Percentiles rank a stretch among this genome's conserved stretches.
Evolutionary conservation across 176 grass and related monocot genomes (phyloP).

Genomic region (Phoenix dactylifera): DNA sequence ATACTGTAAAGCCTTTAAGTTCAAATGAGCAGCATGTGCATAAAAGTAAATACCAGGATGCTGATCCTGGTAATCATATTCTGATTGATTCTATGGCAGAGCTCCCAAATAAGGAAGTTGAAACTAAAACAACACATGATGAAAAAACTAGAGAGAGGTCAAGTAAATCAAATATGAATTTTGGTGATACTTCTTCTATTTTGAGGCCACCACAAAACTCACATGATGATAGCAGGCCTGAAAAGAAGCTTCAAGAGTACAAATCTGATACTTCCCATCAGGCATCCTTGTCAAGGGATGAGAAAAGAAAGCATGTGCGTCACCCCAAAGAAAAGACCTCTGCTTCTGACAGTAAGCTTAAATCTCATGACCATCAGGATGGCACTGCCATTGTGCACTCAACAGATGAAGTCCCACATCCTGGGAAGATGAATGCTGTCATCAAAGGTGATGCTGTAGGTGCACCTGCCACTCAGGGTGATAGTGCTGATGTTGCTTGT

Average conservation of each 20-base stretch:
- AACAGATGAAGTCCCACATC: constrained; percentile 14
- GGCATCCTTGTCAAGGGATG: no score
- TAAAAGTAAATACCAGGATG: constrained; percentile 10
- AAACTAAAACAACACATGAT: constrained; percentile 21
- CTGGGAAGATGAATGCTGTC: constrained; percentile 16
- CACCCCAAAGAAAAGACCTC: constrained; percentile 9
- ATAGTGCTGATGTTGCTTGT: neutral
- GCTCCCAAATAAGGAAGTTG: constrained; percentile 10
- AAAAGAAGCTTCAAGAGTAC: neutral
- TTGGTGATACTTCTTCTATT: constrained; percentile 6
- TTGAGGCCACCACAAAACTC: no score
- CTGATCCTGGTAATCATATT: constrained; percentile 20
- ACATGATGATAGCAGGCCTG: constrained; percentile 8
- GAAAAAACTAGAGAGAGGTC: constrained; percentile 15
- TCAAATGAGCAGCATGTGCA: constrained; percentile 13
- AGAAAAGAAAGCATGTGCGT: no score
- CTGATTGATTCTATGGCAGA: constrained; percentile 20
- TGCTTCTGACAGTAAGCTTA: constrained; percentile 21
- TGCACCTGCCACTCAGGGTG: neutral
- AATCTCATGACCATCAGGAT: constrained; percentile 24
- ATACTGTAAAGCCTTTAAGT: constrained; percentile 8
- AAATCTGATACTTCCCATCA: no score
- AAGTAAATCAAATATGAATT: constrained; percentile 13
- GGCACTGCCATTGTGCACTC: constrained; percentile 4
- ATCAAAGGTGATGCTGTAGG: constrained; percentile 28